A percentile compares a stretch with the other conserved stretches of the same genome.
Conservation (phyloP, 1,284 basidiomycete genomes). For the Cryptococcus sp. region DNA sequence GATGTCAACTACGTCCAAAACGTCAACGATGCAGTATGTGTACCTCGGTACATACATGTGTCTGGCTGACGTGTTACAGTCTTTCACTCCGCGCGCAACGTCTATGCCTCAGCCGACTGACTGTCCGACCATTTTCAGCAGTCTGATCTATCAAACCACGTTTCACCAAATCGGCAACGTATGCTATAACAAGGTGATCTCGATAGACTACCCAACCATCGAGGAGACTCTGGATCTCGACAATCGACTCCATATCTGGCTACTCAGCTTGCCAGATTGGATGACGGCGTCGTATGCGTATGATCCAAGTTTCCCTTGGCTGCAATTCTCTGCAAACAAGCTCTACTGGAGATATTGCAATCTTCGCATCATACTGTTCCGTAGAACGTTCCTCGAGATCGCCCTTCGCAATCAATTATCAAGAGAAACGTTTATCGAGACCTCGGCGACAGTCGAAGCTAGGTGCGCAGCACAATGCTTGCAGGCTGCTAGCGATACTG, state of each 20-base stretch:
- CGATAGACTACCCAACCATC: constrained; percentile 16
- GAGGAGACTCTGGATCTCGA: constrained; percentile 24
- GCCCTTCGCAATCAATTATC: constrained; percentile 12
- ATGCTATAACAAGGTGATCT: constrained; percentile 25
- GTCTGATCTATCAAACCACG: constrained; percentile 23
- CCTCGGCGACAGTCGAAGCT: constrained; percentile 10
- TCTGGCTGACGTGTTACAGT: not conserved
- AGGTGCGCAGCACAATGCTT: constrained; percentile 18
- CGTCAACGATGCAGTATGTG: constrained; percentile 10
- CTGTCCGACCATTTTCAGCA: constrained; percentile 24
- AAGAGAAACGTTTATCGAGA: not conserved
- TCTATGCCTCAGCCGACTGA: constrained; percentile 7
- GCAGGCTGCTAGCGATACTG: constrained; percentile 20
- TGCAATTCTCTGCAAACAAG: constrained; percentile 28
- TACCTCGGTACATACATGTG: too few species aligned
- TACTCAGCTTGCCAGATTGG: constrained; percentile 16
- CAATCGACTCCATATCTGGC: constrained; percentile 16
- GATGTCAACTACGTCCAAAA: constrained; percentile 24
- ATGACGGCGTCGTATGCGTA: constrained; percentile 6
- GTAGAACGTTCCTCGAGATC: constrained; percentile 25
- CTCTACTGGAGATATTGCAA: constrained; percentile 32
- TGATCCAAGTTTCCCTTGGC: constrained; percentile 16
- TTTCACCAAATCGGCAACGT: constrained; percentile 18
- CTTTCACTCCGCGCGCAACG: constrained; percentile 20
- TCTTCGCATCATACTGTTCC: constrained; percentile 26